Conservation (phyloP, 2,329 filamentous ascomycete genomes). For the Clonostachys solani region DNA sequence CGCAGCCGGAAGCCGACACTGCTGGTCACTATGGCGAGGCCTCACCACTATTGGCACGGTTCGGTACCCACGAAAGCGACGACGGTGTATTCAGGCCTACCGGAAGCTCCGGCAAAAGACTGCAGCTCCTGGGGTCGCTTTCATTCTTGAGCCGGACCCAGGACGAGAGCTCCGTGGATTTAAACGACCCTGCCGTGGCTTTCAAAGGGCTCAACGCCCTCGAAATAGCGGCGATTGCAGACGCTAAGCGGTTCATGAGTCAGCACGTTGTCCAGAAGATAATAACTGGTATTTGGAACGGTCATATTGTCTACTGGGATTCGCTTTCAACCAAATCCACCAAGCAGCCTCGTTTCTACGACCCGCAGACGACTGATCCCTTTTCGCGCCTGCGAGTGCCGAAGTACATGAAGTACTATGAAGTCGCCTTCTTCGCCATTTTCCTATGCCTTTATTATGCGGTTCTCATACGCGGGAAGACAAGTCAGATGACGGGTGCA, state of each 20-base stretch:
- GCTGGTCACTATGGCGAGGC: too few species aligned
- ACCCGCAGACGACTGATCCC: conserved; percentile 60
- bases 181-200: conserved; percentile 58
- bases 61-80: too few species aligned
- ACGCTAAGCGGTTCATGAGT: conserved; percentile 80
- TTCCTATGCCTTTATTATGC: conserved; percentile 81
- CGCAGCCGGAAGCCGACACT: too few species aligned
- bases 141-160: conserved; percentile 43
- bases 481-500: conserved; percentile 58
- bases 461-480: conserved; percentile 73
- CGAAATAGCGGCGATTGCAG: conserved; percentile 77
- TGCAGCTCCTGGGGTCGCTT: conserved; percentile 47
- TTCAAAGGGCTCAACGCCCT: conserved; percentile 82
- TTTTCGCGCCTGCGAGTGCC: conserved; percentile 76
- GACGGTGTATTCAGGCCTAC: conserved; percentile 9
- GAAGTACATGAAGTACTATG: conserved; percentile 79
- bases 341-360: conserved; percentile 77
- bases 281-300: conserved; percentile 80
- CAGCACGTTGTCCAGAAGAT: conserved; percentile 79
- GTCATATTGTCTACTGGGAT: conserved; percentile 86
- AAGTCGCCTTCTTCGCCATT: conserved; percentile 73
- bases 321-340: conserved; percentile 66
- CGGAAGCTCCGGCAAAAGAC: conserved; percentile 38
- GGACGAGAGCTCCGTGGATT: conserved; percentile 35
- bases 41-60: too few species aligned